These are phyloP conservation scores for Hymenoscyphus infarciens DNA, from an alignment of 2,329 filamentous ascomycete species.

Conservation along the genomic window DNA sequence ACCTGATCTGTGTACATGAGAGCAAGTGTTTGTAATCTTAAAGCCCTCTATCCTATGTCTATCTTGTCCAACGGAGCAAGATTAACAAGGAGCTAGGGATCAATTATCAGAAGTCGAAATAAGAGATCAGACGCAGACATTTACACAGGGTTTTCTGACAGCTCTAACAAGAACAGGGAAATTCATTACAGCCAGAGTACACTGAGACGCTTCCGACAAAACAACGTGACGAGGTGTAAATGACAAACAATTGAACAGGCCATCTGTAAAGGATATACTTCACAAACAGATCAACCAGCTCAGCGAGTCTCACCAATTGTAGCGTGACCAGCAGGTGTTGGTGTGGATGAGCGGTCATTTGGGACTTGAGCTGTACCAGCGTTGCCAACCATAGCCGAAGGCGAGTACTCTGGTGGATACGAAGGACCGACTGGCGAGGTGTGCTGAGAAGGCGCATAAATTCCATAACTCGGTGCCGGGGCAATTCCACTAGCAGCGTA, in stretches of 20 bases:
- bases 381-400: constrained; percentile 6
- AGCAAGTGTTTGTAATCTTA: constrained; percentile 10
- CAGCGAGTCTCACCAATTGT: constrained; percentile 19
- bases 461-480: constrained; percentile 16
- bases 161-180: background rate
- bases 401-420: constrained; percentile 14
- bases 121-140: constrained; percentile 5
- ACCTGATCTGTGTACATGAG: constrained; percentile 6
- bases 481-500: background rate
- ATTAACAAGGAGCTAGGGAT: constrained; percentile 15
- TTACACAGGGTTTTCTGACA: background rate
- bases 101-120: constrained; percentile 7
- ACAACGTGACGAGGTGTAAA: background rate
- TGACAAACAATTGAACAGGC: constrained; percentile 7
- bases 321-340: constrained; percentile 26
- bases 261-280: constrained; percentile 6
- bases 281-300: constrained; percentile 10
- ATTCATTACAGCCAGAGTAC: background rate
- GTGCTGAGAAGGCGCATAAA: constrained; percentile 12
- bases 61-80: constrained; percentile 23
- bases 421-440: constrained; percentile 6
- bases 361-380: constrained; percentile 5
- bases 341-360: constrained; percentile 28
- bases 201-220: background rate
- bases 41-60: constrained; percentile 21